Evolutionary conservation across 768 basidiomycete genomes (phyloP).

Genomic region (Lactarius psammicola): DNA sequence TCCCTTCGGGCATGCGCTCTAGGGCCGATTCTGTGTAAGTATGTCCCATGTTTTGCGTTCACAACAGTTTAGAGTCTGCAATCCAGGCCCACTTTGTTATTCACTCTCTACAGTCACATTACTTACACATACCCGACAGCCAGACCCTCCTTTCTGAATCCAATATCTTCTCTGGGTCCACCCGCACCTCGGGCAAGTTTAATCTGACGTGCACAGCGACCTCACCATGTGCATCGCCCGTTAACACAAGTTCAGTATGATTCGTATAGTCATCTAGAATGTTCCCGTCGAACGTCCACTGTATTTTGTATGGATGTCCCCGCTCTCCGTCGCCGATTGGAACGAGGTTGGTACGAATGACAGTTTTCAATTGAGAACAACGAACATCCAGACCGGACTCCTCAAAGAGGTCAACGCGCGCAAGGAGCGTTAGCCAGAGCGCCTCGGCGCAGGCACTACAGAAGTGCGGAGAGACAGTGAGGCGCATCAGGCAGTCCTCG

Average conservation of each 20-base stretch:
- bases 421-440: constrained; percentile 66
- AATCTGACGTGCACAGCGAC: not conserved
- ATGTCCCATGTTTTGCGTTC: too few relatives aligned
- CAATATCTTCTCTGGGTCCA: not conserved
- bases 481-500: constrained; percentile 80
- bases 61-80: too few relatives aligned
- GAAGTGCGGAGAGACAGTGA: constrained; percentile 65
- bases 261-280: not conserved
- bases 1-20: too few relatives aligned
- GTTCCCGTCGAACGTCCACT: not conserved
- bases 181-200: not conserved
- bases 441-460: constrained; percentile 74
- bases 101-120: not conserved
- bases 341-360: not conserved
- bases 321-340: not conserved
- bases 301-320: not conserved
- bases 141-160: not conserved
- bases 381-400: constrained; percentile 12
- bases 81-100: too few relatives aligned
- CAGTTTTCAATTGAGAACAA: not conserved
- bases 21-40: too few relatives aligned
- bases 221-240: not conserved
- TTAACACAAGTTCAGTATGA: not conserved
- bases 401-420: constrained; percentile 62
- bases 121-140: not conserved